Base-by-base conservation (phyloP, 768 basidiomycete species). In the Termitomyces sp. region DNA sequence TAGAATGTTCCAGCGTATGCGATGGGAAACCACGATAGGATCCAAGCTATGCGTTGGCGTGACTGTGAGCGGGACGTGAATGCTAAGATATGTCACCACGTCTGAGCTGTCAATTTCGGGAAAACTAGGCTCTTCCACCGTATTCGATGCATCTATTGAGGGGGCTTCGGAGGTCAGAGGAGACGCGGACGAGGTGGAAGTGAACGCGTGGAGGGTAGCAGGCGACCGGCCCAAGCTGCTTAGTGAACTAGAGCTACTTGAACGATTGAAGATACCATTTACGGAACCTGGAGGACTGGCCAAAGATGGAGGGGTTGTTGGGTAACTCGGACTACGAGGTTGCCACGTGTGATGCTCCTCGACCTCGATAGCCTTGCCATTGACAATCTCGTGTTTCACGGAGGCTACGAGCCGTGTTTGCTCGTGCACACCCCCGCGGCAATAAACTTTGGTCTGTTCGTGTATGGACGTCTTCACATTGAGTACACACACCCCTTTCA, bases 401-500 rank as follows among this genome's bases (percentile, higher is more conserved):
- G 79, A 82, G 5, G 81, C 79, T 38, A 92, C 81, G 35, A 81
- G 69, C 38, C 86, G 79, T 3, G 79, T 82, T 41, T 81, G 77
- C 55, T 89, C 86, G 65, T 87, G 86, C 33, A 71, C 66, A 8
- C 82, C 80, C 14, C 77, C 71, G 38, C 85, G 80, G 24, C 71
- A 72, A 62, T 77, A 76, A 1, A 90, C 66, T 68, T 87, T 91
- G 1, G 83, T 83, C 3, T 81, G 81, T 71, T 98, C 94, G 59
- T 86, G 83, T 47, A 98, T 74, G 8, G 83, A 78, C 4, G 88
- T 90, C 20, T 76, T 70, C 24, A 96, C 80, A 47, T 72, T 79
- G 5, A 84, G 71, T 18, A 98, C 86, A 47, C 78, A 75, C 5
- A 89, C 86, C 8, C 96, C 96, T 70, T 98, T 98, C 40, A 79